Evolutionary conservation across 345 rosid species (phyloP), one percentile per base, ranked within the genome.

Genomic region (Populus nigra): DNA sequence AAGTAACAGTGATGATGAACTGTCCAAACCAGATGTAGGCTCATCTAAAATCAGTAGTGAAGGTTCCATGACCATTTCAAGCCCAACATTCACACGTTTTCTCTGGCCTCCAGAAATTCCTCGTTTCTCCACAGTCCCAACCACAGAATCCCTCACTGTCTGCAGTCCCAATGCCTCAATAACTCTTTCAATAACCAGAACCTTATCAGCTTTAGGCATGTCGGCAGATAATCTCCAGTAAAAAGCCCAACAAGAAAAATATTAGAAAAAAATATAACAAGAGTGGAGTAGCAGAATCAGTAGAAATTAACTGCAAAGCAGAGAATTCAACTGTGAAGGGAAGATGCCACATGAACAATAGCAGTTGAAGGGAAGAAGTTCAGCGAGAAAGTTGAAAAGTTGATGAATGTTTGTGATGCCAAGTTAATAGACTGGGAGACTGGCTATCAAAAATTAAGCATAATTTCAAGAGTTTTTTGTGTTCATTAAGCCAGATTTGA

Each of bases 41-140:
- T 94, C 98, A 77, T 94, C 98, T 75, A 94, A 87, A 71, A 94
- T 92, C 84, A 94, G 73, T 10, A 94, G 78, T 47, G 98, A 94
- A 86, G 98, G 98, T 84, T 94, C 98, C 96, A 94, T 92, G 68
- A 94, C 97, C 96, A 94, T 90, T 86, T 94, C 98, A 1, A 92
- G 79, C 68, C 98, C 97, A 61, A 94, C 98, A 74, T 94, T 92
- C 29, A 94, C 98, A 72, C 97, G 93, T 81, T 94, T 94, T 78
- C 91, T 89, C 73, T 94, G 97, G n/a, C 98, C 96, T 78, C 97
- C 98, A 43, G 97, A 94, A 78, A 94, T 92, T 80, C 97, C 98
- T 81, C 94, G 87, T 80, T 87, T 90, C 80, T 91, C 94, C 72
- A 94, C 92, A 41, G 95, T 91, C 80, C 98, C 98, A 66, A 94